Conservation (phyloP, 1,284 basidiomycete species). For the Earliella scabrosa region DNA sequence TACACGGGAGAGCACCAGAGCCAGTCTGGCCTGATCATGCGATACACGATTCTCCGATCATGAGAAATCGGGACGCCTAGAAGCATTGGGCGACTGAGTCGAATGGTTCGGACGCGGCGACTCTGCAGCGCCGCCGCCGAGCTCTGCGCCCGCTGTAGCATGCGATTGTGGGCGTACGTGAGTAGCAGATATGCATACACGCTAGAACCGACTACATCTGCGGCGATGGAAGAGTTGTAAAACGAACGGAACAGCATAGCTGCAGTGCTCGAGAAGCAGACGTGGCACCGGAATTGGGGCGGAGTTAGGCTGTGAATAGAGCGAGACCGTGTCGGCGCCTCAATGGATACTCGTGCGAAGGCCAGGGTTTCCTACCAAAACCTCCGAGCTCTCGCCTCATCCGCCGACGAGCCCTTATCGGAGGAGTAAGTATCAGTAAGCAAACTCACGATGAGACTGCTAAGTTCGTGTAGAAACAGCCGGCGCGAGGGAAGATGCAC, state of each 20-base stretch:
- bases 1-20: constrained; percentile 9
- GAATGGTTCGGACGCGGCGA: constrained; percentile 13
- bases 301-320: too few relatives aligned
- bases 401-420: too few relatives aligned
- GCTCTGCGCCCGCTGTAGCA: neutral
- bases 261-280: neutral
- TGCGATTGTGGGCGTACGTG: too few relatives aligned
- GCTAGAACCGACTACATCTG: neutral
- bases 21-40: constrained; percentile 22
- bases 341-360: too few relatives aligned
- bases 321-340: neutral
- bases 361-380: too few relatives aligned
- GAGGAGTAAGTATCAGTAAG: too few relatives aligned
- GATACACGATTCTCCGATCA: constrained; percentile 27
- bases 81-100: constrained; percentile 18
- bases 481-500: too few relatives aligned
- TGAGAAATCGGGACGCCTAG: constrained; percentile 25
- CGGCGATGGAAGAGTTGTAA: neutral
- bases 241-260: neutral
- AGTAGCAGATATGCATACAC: neutral
- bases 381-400: too few relatives aligned
- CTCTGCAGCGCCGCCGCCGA: too few relatives aligned
- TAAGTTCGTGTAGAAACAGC: too few relatives aligned
- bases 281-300: neutral
- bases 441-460: too few relatives aligned